Evolutionary conservation across 2,329 filamentous ascomycete genomes (phyloP).

Genomic region (Pseudocercospora crystallina): DNA sequence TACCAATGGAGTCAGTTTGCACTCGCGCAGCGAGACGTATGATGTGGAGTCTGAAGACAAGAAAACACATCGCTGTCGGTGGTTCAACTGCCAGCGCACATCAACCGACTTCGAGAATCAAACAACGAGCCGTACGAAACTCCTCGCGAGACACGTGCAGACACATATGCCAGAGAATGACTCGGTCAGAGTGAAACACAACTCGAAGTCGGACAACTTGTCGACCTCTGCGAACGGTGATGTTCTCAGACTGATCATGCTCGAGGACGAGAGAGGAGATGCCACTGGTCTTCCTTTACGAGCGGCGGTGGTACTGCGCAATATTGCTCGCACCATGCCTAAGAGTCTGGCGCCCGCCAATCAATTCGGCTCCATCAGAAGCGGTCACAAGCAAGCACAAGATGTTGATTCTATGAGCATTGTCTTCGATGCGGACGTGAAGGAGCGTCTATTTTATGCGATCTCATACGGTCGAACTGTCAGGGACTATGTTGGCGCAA

Average conservation of each 20-base stretch:
- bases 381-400: conserved; percentile 19
- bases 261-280: conserved; percentile 52
- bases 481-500: conserved; percentile 24
- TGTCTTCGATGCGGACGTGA: conserved; percentile 26
- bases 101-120: conserved; percentile 30
- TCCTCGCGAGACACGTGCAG: conserved; percentile 58
- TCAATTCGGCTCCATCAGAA: conserved; percentile 14
- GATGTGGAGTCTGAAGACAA: conserved; percentile 33
- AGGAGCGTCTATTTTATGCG: conserved; percentile 26
- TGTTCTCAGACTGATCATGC: conserved; percentile 45
- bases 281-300: conserved; percentile 78
- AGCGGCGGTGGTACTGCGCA: conserved; percentile 73
- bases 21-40: conserved; percentile 17
- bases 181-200: conserved; percentile 30
- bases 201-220: conserved; percentile 20
- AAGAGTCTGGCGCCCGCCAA: conserved; percentile 17
- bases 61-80: conserved; percentile 60
- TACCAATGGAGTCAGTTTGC: conserved; percentile 19
- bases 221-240: conserved; percentile 17
- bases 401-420: conserved; percentile 20
- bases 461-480: conserved; percentile 27
- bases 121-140: conserved; percentile 21
- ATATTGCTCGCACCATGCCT: conserved; percentile 61
- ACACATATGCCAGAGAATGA: conserved; percentile 60
- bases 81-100: conserved; percentile 66